These are phyloP conservation scores for Neophaeococcomyces aloes DNA, from an alignment of 2,329 filamentous ascomycete species.

Conservation along the genomic window DNA sequence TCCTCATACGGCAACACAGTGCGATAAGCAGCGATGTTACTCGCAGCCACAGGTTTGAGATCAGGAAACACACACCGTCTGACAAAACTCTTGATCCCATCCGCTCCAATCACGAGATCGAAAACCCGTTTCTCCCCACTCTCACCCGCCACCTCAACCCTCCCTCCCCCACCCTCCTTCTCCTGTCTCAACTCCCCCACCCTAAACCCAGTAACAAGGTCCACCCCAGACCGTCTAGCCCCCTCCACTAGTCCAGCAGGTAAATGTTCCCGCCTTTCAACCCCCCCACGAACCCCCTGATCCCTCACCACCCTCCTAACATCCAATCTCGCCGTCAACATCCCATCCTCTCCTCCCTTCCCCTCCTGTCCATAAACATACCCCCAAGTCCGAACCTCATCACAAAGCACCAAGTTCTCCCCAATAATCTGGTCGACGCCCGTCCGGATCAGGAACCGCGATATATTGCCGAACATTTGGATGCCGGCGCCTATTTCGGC, in stretches of 20 bases:
- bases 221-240: constrained; percentile 30
- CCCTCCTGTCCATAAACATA: constrained; percentile 29
- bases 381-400: constrained; percentile 31
- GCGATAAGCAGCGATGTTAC: constrained; percentile 38
- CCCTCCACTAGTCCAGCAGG: constrained; percentile 35
- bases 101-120: constrained; percentile 33
- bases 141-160: constrained; percentile 13
- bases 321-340: constrained; percentile 13
- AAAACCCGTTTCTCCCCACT: constrained; percentile 23
- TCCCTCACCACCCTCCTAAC: constrained; percentile 12
- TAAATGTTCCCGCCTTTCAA: constrained; percentile 40
- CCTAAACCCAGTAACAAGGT: constrained; percentile 29
- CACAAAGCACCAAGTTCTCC: constrained; percentile 31
- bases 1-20: constrained; percentile 36
- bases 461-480: constrained; percentile 19
- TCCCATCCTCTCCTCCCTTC: no score
- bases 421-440: constrained; percentile 33
- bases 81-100: constrained; percentile 33
- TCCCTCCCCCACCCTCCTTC: constrained; percentile 16
- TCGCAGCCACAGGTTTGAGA: constrained; percentile 31
- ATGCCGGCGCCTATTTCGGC: constrained; percentile 29
- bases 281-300: constrained; percentile 19
- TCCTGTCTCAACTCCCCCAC: constrained; percentile 27
- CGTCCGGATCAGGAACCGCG: constrained; percentile 31
- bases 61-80: constrained; percentile 32